A percentile compares a stretch with the other conserved stretches of the same genome.
These are phyloP conservation scores for Euphorbia celastroides DNA, from an alignment of 441 rosid genomes.

Conservation along the genomic window DNA sequence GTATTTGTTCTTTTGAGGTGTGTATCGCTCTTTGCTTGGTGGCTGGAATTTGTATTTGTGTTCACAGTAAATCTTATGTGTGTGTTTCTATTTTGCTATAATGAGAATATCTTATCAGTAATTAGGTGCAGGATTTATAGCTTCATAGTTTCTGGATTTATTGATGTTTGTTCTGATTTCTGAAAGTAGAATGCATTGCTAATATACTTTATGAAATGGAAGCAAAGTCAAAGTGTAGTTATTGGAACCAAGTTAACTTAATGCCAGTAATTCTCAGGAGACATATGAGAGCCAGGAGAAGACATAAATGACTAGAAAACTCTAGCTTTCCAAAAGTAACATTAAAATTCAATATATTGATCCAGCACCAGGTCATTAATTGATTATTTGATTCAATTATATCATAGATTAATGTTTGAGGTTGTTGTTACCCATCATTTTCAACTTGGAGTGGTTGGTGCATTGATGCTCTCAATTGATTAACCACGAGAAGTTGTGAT, in stretches of 20 bases:
- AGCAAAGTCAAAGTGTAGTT: background rate
- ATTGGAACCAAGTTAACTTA: too few relatives aligned
- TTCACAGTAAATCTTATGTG: background rate
- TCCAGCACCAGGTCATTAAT: background rate
- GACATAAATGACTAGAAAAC: background rate
- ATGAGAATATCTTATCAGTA: too few relatives aligned
- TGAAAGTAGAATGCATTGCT: too few relatives aligned
- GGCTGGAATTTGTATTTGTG: background rate
- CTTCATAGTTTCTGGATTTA: too few relatives aligned
- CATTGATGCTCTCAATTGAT: background rate
- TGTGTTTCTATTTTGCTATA: background rate
- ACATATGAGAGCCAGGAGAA: background rate
- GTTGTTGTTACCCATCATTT: background rate
- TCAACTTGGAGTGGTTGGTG: background rate
- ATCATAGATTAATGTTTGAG: background rate
- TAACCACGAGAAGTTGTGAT: background rate
- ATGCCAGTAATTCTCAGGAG: background rate
- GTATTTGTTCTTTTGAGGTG: background rate
- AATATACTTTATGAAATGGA: background rate
- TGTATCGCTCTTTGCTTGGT: background rate
- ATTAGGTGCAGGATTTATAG: too few relatives aligned
- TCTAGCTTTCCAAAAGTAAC: background rate
- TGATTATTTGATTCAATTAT: background rate
- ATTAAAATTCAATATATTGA: background rate
- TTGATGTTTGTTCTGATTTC: too few relatives aligned